Percentiles rank a stretch among this genome's conserved stretches.
Evolutionary conservation across 1,284 basidiomycete genomes (phyloP).

Genomic region (Pseudozyma hubeiensis): DNA sequence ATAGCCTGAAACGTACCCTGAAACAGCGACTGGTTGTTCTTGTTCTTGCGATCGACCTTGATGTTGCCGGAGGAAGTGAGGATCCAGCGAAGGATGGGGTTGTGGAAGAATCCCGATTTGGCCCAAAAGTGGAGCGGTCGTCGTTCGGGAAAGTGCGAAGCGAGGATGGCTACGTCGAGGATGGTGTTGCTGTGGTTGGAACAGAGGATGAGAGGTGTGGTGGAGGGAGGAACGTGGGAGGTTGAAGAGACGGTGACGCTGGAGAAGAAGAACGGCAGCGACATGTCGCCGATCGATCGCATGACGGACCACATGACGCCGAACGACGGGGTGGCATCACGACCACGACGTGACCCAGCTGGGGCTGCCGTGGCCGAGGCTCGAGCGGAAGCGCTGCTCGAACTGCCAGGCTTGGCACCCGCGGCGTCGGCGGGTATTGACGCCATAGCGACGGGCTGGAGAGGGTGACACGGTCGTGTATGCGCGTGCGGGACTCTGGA

Average conservation of each 20-base stretch:
- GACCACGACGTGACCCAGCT: background rate
- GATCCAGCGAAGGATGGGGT: conserved; percentile 77
- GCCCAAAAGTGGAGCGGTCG: conserved; percentile 94
- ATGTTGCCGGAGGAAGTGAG: conserved; percentile 92
- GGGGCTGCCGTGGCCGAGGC: conserved; percentile 16
- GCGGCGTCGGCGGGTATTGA: background rate
- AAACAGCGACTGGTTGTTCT: conserved; percentile 89
- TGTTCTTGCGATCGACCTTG: conserved; percentile 91
- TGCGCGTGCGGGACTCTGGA: background rate
- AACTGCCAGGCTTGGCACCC: background rate
- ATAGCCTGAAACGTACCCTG: conserved; percentile 88
- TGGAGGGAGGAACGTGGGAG: conserved; percentile 27
- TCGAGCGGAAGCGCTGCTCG: background rate
- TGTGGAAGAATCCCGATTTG: conserved; percentile 76
- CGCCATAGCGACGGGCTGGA: conserved; percentile 1
- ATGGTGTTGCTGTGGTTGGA: conserved; percentile 72
- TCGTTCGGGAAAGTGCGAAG: conserved; percentile 78
- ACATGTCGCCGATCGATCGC: conserved; percentile 55
- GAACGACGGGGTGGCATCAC: conserved; percentile 31
- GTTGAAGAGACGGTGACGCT: conserved; percentile 31
- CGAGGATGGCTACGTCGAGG: conserved; percentile 65
- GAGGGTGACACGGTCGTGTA: conserved; percentile 3
- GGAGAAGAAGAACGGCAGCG: conserved; percentile 52
- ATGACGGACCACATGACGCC: conserved; percentile 58
- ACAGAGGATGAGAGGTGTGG: conserved; percentile 51